Evolutionary conservation across 495 filamentous ascomycete species (phyloP).

Genomic region (Talaromyces proteolyticus): DNA sequence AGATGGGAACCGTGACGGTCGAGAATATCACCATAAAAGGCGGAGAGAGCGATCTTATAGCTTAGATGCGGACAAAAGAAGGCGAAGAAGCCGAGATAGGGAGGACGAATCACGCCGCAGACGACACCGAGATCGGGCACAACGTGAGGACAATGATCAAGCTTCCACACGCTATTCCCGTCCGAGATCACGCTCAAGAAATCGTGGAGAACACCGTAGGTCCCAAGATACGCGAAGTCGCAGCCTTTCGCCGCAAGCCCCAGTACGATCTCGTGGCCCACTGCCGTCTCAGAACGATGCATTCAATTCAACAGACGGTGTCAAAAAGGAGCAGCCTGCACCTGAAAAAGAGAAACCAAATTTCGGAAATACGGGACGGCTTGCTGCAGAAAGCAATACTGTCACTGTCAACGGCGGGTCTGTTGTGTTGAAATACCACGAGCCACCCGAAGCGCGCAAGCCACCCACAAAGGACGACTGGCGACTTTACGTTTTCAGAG

Average conservation of each 20-base stretch:
- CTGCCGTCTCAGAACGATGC: conserved; percentile 66
- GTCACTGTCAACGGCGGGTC: conserved; percentile 59
- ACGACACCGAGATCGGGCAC: conserved; percentile 15
- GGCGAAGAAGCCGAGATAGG: conserved; percentile 16
- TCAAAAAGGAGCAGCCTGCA: conserved; percentile 27
- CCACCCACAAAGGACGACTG: conserved; percentile 71
- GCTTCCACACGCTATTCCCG: conserved; percentile 9
- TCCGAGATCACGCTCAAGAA: conserved; percentile 9
- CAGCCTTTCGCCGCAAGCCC: conserved; percentile 19
- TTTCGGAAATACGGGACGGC: conserved; percentile 68
- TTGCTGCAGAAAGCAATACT: conserved; percentile 86
- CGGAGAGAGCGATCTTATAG: conserved; percentile 19
- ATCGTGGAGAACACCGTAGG: conserved; percentile 20
- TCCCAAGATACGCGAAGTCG: conserved; percentile 24
- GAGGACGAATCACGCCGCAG: conserved; percentile 13
- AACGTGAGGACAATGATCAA: conserved; percentile 17
- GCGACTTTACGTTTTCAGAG: conserved; percentile 94
- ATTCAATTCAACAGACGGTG: conserved; percentile 49
- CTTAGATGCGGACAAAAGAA: conserved; percentile 20
- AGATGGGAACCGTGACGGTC: neutral
- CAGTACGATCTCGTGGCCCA: conserved; percentile 44
- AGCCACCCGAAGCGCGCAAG: conserved; percentile 88
- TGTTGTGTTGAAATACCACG: conserved; percentile 89
- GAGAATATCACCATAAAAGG: conserved; percentile 3
- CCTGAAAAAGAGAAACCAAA: conserved; percentile 82